Conservation (phyloP, 768 basidiomycete genomes). For the Scleroderma bovista region DNA sequence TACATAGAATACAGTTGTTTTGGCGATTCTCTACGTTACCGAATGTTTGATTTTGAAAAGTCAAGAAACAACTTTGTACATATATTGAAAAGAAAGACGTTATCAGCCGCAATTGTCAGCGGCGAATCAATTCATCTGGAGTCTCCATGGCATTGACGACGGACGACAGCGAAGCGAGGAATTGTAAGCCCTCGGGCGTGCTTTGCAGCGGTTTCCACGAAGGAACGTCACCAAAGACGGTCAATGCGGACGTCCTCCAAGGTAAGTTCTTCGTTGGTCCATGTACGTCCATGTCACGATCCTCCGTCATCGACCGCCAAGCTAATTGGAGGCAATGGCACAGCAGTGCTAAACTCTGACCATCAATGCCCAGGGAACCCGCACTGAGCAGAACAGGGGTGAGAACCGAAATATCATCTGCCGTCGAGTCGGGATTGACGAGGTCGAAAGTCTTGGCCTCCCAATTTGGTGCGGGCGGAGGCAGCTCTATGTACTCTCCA, state of each 20-base stretch:
- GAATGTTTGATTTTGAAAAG: no score
- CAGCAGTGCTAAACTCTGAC: conserved; percentile 30
- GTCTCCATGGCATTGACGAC: no score
- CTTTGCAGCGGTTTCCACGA: conserved; percentile 30
- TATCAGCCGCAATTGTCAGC: no score
- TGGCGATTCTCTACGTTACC: no score
- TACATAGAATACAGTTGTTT: no score
- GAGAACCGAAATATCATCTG: conserved; percentile 18
- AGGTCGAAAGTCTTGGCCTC: conserved; percentile 8
- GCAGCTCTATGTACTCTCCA: conserved; percentile 25
- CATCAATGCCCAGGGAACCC: conserved; percentile 26
- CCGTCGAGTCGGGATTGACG: conserved; percentile 3
- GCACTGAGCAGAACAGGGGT: conserved; percentile 5
- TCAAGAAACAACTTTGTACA: no score
- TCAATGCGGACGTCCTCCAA: conserved; percentile 15
- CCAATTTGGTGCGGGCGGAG: conserved; percentile 5
- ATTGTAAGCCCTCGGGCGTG: conserved; percentile 25
- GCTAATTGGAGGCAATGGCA: conserved; percentile 23
- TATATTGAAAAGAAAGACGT: no score
- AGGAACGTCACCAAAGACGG: conserved; percentile 25
- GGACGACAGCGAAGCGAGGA: conserved; percentile 34
- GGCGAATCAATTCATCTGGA: no score
- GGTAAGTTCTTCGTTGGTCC: conserved; percentile 23
- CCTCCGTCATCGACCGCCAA: conserved; percentile 3
- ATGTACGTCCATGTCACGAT: not conserved